phyloP scores from a whole-genome alignment of 768 basidiomycete genomes.

The Suillus variegatus region DNA sequence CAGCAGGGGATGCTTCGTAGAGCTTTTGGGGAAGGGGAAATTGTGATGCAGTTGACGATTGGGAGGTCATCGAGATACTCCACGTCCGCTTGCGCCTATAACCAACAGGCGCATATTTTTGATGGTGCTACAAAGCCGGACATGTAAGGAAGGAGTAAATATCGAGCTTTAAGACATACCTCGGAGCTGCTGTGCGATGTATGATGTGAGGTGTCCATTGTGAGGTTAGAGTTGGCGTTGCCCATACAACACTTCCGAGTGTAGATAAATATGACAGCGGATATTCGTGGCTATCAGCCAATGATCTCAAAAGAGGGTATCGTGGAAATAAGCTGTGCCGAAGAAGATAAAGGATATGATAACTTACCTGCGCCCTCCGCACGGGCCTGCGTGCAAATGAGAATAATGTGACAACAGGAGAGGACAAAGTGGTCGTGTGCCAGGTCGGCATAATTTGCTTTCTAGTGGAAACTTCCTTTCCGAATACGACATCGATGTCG shows the following conservation, averaged over 20 bases:
- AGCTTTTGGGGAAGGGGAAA: slow-evolving; percentile 21
- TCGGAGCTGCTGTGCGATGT: not conserved
- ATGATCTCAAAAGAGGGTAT: not conserved
- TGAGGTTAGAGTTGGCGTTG: not conserved
- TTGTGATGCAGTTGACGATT: slow-evolving; percentile 26
- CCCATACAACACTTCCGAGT: not conserved
- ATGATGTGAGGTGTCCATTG: not conserved
- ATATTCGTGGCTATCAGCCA: not conserved
- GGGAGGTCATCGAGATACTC: slow-evolving; percentile 27
- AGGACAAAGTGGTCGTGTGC: not conserved
- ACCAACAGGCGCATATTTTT: not conserved
- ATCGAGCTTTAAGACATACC: not conserved
- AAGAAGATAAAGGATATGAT: not conserved
- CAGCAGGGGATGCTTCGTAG: slow-evolving; percentile 22
- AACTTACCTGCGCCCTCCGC: not conserved
- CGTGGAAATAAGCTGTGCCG: not conserved
- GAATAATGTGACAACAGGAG: not conserved
- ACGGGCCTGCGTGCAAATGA: not conserved
- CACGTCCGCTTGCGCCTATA: slow-evolving; percentile 9
- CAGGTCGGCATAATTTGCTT: not conserved
- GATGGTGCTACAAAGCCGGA: not conserved
- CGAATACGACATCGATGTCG: not conserved
- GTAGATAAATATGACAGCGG: not conserved
- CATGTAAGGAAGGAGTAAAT: not conserved
- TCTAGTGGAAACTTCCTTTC: not conserved